These are phyloP conservation scores for Trichophyton verrucosum DNA, from an alignment of 2,329 filamentous ascomycete species.

Conservation along the genomic window DNA sequence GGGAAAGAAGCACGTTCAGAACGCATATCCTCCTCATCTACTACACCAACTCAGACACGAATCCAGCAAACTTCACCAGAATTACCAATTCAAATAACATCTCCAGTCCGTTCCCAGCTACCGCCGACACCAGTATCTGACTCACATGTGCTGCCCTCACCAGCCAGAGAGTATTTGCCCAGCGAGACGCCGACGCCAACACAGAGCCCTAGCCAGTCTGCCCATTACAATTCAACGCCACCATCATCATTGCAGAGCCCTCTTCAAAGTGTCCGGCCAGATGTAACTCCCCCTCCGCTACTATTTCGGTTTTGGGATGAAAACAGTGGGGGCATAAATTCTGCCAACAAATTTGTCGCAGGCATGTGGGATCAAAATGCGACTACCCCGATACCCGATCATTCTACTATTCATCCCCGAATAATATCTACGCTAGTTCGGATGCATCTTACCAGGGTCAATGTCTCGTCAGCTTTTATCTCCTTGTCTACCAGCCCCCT, in stretches of 20 bases:
- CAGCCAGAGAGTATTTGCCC: neutral
- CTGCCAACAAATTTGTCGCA: conserved; percentile 15
- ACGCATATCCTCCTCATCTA: neutral
- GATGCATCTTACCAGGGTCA: conserved; percentile 18
- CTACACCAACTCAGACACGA: neutral
- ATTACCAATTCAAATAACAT: neutral
- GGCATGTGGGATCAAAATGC: conserved; percentile 16
- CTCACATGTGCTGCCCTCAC: neutral
- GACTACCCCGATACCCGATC: conserved; percentile 9
- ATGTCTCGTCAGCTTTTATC: conserved; percentile 23
- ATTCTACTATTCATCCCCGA: conserved; percentile 8
- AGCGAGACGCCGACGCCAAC: too few relatives aligned
- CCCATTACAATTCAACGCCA: too few relatives aligned
- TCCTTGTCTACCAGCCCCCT: conserved; percentile 21
- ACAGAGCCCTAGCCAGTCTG: too few relatives aligned
- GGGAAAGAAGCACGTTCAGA: neutral
- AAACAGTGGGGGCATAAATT: conserved; percentile 24
- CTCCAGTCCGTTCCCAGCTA: neutral
- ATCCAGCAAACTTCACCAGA: neutral
- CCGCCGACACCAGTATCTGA: neutral
- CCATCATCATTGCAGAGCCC: neutral
- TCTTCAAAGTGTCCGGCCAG: neutral
- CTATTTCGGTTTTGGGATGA: conserved; percentile 25
- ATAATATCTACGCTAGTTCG: conserved; percentile 17
- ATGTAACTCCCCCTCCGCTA: conserved; percentile 14